Evolutionary conservation across 768 basidiomycete genomes (phyloP).

Genomic region (Leccinum barrowsii): DNA sequence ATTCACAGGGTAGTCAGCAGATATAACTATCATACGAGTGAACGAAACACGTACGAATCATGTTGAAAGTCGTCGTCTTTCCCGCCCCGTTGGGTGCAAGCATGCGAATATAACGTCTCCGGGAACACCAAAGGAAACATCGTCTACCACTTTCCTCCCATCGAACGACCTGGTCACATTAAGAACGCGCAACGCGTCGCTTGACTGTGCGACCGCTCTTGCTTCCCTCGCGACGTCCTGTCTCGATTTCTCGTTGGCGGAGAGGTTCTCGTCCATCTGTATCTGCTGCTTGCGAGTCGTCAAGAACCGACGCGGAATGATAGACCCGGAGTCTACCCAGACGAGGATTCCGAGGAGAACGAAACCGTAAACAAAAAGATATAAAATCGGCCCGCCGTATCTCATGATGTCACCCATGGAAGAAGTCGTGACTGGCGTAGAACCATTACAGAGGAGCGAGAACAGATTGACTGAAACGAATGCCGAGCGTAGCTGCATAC

Average conservation of each 20-base stretch:
- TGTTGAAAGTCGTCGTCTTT: constrained; percentile 78
- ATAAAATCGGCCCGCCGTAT: constrained; percentile 74
- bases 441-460: constrained; percentile 64
- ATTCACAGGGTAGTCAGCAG: neutral
- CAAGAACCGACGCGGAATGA: constrained; percentile 39
- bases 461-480: constrained; percentile 80
- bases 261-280: constrained; percentile 12
- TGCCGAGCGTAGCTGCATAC: constrained; percentile 53
- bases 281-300: constrained; percentile 14
- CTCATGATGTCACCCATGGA: constrained; percentile 52
- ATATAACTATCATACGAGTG: neutral
- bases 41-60: constrained; percentile 55
- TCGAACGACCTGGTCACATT: constrained; percentile 60
- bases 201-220: constrained; percentile 41
- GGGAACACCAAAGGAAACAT: constrained; percentile 66
- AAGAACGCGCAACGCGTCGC: constrained; percentile 60
- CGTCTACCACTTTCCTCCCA: constrained; percentile 59
- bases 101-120: constrained; percentile 65
- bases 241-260: constrained; percentile 21
- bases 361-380: constrained; percentile 60
- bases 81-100: constrained; percentile 84
- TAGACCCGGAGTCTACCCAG: constrained; percentile 68
- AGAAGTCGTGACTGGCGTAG: constrained; percentile 40
- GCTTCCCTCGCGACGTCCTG: constrained; percentile 57
- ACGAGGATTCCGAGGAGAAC: constrained; percentile 62